These are phyloP conservation scores for Ceratobasidium sp. DNA, from an alignment of 1,284 basidiomycete species.

Conservation along the genomic window DNA sequence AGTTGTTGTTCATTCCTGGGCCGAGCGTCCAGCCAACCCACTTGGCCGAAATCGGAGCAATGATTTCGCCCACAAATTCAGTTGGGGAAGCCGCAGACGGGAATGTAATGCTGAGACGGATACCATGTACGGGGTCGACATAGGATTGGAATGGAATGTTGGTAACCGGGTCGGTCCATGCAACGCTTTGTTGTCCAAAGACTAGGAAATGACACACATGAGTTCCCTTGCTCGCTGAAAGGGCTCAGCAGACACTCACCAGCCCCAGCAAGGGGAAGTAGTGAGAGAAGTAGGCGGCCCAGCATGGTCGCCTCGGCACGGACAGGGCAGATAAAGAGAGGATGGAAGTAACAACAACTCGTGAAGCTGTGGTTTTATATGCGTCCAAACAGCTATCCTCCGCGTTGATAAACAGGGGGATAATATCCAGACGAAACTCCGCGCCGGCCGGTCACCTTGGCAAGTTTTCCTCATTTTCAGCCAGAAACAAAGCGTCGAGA, in stretches of 20 bases:
- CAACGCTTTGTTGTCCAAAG: conserved; percentile 24
- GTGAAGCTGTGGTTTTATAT: conserved; percentile 8
- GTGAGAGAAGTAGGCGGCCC: conserved; percentile 30
- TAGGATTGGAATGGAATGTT: conserved; percentile 31
- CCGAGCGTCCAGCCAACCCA: conserved; percentile 63
- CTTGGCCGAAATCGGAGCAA: conserved; percentile 59
- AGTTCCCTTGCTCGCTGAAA: neutral
- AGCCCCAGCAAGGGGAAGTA: conserved; percentile 34
- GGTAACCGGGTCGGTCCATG: conserved; percentile 34
- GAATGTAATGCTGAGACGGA: conserved; percentile 36
- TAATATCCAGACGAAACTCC: conserved; percentile 28
- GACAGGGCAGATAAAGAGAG: neutral
- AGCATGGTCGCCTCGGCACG: conserved; percentile 25
- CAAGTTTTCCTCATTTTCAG: neutral
- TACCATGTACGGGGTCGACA: conserved; percentile 31
- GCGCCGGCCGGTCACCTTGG: neutral
- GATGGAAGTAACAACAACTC: neutral
- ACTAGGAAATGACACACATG: conserved; percentile 1
- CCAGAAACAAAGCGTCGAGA: conserved; percentile 4
- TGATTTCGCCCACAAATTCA: conserved; percentile 68
- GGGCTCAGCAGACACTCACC: neutral
- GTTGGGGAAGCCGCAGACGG: conserved; percentile 34
- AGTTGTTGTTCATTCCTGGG: conserved; percentile 61
- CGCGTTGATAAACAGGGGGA: neutral
- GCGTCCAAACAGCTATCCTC: neutral